Base-by-base conservation (phyloP, 805 yeast species). In the Huiozyma naganishii region DNA sequence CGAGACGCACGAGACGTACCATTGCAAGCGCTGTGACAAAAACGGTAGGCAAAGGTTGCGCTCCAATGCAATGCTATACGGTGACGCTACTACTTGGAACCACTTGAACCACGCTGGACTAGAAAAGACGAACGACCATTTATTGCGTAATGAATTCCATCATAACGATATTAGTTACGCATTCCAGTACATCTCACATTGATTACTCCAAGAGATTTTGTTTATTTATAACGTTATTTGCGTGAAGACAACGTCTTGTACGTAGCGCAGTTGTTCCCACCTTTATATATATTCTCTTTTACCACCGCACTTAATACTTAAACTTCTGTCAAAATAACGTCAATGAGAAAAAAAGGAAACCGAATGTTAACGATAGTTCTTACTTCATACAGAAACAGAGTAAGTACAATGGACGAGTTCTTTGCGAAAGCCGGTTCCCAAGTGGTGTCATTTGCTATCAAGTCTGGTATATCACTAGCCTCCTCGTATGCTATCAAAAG, bases 51-150 rank as follows among this genome's bases (percentile, higher is more conserved):
- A 92, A 65, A 48, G 65, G 29, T 55, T 69, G 5, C 79, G 74
- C 51, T 74, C 96, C 0, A 76, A 80, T 0, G 94, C 95, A 0
- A 89, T 92, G 95, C 66, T 92, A 32, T 92, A 92, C 59, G 98
- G 98, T 50, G 98, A 92, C 64, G 85, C 97, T 0, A 92, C 97
- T 0, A 80, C 97, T 0, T 90, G 98, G 98, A 90, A 92, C 60
- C 98, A 92, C 66, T 70, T 85, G 45, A 74, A 80, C 47, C 84
- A 74, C 47, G 73, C 68, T 4, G 77, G 74, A 2, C 67, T 92
- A 55, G 66, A 61, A 28, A 64, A 66, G 30, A 84, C 89, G 17
- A 84, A 87, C 53, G 98, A 92, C 58, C 73, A 76, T 47, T 66
- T 92, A 41, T 67, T 92, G 47, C 73, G 77, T 50, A 87, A 83